Evolutionary conservation across 768 basidiomycete genomes (phyloP).

Genomic region (Pleurotus platypus): DNA sequence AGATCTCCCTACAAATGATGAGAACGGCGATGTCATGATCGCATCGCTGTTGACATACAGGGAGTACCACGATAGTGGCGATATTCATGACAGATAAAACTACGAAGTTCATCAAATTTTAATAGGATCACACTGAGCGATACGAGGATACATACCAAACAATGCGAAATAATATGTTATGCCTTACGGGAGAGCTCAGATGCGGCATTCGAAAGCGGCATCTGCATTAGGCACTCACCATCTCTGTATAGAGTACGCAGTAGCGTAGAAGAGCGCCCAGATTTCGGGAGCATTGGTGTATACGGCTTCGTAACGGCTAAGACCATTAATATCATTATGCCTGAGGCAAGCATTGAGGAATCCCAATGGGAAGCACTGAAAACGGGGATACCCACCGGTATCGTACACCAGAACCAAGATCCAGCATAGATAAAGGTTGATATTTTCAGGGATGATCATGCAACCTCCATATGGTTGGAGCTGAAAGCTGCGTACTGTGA

Average conservation of each 20-base stretch:
- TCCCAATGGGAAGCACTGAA: not conserved
- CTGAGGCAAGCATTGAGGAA: not conserved
- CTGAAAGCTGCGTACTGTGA: not conserved
- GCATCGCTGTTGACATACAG: not conserved
- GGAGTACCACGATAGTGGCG: not conserved
- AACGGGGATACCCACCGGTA: not conserved
- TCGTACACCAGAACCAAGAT: not conserved
- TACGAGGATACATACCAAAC: not conserved
- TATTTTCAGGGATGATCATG: not conserved
- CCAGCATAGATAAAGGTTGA: not conserved
- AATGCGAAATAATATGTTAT: not conserved
- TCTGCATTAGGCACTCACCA: not conserved
- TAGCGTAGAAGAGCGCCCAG: not conserved
- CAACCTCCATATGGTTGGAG: not conserved
- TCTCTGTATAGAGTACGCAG: not conserved
- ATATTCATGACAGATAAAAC: not conserved
- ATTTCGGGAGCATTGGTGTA: not conserved
- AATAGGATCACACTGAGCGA: no score
- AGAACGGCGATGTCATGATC: not conserved
- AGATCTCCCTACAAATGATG: not conserved
- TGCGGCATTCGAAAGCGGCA: not conserved
- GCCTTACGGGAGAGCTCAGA: not conserved
- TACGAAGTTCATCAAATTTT: no score
- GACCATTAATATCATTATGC: not conserved
- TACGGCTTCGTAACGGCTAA: not conserved